A percentile compares a stretch with the other conserved stretches of the same genome.
Conservation (phyloP, 164 flowering plant species). For the Santalum album region DNA sequence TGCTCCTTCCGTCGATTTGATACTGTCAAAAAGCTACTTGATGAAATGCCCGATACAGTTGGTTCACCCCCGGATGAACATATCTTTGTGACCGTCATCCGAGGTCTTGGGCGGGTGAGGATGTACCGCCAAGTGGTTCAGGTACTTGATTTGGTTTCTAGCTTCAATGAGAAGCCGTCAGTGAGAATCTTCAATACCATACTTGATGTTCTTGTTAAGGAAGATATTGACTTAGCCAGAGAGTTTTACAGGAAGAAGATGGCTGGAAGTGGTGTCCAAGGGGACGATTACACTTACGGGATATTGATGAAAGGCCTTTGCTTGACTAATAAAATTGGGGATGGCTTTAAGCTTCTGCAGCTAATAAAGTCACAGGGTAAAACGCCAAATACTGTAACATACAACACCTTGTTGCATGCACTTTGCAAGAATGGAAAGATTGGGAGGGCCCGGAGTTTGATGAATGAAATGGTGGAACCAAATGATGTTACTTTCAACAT, state of each 20-base stretch:
- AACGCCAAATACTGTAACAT: conserved; percentile 51
- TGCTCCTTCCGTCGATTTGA: conserved; percentile 61
- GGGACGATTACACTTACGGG: conserved; percentile 73
- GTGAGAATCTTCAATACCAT: conserved; percentile 66
- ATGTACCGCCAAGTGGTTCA: conserved; percentile 37
- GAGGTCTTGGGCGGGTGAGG: conserved; percentile 54
- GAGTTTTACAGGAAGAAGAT: conserved; percentile 69
- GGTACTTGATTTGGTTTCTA: conserved; percentile 44
- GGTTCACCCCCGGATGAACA: conserved; percentile 63
- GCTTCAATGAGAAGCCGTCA: conserved; percentile 38
- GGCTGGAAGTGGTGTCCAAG: conserved; percentile 60
- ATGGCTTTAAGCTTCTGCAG: conserved; percentile 73
- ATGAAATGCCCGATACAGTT: conserved; percentile 67
- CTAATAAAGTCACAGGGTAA: conserved; percentile 45
- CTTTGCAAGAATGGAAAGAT: conserved; percentile 75
- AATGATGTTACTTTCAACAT: conserved; percentile 67
- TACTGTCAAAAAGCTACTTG: conserved; percentile 47
- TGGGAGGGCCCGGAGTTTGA: conserved; percentile 81
- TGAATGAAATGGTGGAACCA: conserved; percentile 59
- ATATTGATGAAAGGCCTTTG: conserved; percentile 92
- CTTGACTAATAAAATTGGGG: conserved; percentile 68
- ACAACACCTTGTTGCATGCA: conserved; percentile 73
- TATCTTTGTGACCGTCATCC: conserved; percentile 56
- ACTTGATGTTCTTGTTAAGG: conserved; percentile 75
- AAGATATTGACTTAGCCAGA: conserved; percentile 80